Percentiles rank a stretch among this genome's conserved stretches.
These are phyloP conservation scores for Globisporangium mamillatum DNA, from an alignment of 352 stramenopile species.

Conservation along the genomic window DNA sequence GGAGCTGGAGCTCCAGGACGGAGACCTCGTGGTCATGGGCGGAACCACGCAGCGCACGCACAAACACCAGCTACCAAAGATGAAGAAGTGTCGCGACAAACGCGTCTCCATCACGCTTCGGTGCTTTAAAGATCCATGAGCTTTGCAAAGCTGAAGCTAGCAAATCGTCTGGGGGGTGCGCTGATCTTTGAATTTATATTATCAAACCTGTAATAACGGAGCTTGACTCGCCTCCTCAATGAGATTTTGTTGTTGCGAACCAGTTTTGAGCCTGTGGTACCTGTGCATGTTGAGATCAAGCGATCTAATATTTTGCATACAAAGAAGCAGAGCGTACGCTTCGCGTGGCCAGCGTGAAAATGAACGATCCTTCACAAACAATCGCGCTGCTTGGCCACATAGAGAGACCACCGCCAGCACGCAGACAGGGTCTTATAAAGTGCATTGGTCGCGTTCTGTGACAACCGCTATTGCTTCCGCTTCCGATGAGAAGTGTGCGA, in stretches of 20 bases:
- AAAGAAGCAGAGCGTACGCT: no score
- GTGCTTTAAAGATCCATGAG: slow-evolving; percentile 12
- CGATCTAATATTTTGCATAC: no score
- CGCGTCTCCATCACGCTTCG: slow-evolving; percentile 18
- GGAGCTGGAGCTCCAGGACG: slow-evolving; percentile 36
- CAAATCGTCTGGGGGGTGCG: no score
- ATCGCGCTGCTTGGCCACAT: neutral
- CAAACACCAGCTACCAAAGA: slow-evolving; percentile 47
- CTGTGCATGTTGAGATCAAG: neutral
- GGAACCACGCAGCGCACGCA: slow-evolving; percentile 37
- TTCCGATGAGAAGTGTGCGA: neutral
- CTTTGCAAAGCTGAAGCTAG: neutral
- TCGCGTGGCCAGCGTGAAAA: no score
- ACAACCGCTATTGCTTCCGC: neutral
- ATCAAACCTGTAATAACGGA: neutral
- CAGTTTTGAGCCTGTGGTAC: neutral
- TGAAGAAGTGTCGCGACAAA: slow-evolving; percentile 12
- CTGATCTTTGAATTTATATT: neutral
- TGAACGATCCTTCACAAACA: no score
- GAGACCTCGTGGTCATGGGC: slow-evolving; percentile 50
- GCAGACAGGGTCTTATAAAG: no score
- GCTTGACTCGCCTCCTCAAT: no score
- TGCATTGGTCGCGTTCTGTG: neutral
- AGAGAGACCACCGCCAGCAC: neutral
- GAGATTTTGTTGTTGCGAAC: neutral